phyloP scores from a whole-genome alignment of 2,329 filamentous ascomycete genomes.

The Cladosporium cucumerinum region DNA sequence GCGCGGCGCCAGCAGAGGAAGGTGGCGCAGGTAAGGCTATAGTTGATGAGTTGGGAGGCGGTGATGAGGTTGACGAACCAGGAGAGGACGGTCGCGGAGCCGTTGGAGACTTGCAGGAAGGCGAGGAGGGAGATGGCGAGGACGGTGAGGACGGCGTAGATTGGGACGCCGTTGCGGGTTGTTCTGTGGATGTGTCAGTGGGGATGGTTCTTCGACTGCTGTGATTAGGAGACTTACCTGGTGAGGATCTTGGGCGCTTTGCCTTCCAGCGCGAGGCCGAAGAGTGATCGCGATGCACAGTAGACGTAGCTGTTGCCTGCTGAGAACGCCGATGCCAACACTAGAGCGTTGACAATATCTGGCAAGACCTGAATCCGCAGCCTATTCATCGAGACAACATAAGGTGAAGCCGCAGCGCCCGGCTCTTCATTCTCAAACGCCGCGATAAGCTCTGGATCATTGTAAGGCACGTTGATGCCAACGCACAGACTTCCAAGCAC shows the following conservation, averaged over 20 bases:
- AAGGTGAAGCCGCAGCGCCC: conserved; percentile 63
- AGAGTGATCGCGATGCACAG: conserved; percentile 64
- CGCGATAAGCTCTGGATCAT: conserved; percentile 58
- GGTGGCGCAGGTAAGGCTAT: conserved; percentile 63
- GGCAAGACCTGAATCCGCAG: conserved; percentile 62
- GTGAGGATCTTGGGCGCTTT: conserved; percentile 40
- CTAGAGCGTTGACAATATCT: conserved; percentile 68
- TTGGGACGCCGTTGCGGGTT: conserved; percentile 65
- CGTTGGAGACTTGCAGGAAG: conserved; percentile 68
- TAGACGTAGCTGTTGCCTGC: conserved; percentile 67
- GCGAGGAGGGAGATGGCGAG: conserved; percentile 65
- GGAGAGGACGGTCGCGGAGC: conserved; percentile 62
- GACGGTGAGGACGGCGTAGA: conserved; percentile 67
- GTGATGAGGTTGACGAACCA: conserved; percentile 72
- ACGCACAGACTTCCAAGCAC: conserved; percentile 69
- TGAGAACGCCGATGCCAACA: conserved; percentile 64
- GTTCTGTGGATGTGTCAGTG: conserved; percentile 48
- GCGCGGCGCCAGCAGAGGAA: conserved; percentile 71
- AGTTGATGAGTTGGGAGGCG: conserved; percentile 71
- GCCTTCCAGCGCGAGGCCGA: conserved; percentile 62
- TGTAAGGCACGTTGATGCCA: conserved; percentile 68
- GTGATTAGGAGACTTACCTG: neutral
- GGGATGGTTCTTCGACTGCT: neutral
- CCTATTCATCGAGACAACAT: conserved; percentile 66
- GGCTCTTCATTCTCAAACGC: conserved; percentile 59